These are phyloP conservation scores for Mycena galopus DNA, from an alignment of 768 basidiomycete species.

Conservation along the genomic window DNA sequence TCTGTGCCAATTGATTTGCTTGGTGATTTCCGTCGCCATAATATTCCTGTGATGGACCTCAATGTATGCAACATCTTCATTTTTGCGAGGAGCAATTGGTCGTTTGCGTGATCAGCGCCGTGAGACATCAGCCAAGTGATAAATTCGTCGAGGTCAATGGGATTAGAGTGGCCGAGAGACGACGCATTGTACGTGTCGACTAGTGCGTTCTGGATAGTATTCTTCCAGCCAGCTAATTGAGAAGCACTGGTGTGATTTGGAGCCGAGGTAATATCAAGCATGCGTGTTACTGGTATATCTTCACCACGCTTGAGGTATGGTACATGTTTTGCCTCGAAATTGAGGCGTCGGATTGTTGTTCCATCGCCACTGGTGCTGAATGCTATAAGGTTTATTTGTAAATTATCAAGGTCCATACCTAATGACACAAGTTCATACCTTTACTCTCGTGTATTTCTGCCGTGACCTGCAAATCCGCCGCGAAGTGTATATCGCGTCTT, in stretches of 20 bases:
- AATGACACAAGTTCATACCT: background rate
- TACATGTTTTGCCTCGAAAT: background rate
- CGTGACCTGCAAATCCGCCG: background rate
- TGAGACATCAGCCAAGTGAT: too few relatives aligned
- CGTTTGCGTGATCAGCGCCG: too few relatives aligned
- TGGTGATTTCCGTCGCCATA: too few relatives aligned
- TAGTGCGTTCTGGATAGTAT: background rate
- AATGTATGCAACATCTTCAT: too few relatives aligned
- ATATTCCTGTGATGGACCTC: too few relatives aligned
- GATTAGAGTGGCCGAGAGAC: too few relatives aligned
- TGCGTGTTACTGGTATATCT: background rate
- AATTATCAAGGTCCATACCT: background rate
- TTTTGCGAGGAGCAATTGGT: too few relatives aligned
- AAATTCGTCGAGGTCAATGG: too few relatives aligned
- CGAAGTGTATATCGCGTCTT: background rate
- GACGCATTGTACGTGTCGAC: too few relatives aligned
- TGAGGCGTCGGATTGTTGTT: background rate
- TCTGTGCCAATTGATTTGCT: too few relatives aligned
- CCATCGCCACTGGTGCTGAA: background rate
- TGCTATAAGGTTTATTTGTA: background rate
- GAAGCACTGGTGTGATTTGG: conserved; percentile 30
- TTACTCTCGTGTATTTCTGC: background rate
- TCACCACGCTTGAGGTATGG: background rate
- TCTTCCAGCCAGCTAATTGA: conserved; percentile 39
- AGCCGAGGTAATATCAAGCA: background rate